Percentiles rank a stretch among this genome's conserved stretches.
Conservation (phyloP, 371 early-diverging fungal species). For the Gilbertella persicaria region DNA sequence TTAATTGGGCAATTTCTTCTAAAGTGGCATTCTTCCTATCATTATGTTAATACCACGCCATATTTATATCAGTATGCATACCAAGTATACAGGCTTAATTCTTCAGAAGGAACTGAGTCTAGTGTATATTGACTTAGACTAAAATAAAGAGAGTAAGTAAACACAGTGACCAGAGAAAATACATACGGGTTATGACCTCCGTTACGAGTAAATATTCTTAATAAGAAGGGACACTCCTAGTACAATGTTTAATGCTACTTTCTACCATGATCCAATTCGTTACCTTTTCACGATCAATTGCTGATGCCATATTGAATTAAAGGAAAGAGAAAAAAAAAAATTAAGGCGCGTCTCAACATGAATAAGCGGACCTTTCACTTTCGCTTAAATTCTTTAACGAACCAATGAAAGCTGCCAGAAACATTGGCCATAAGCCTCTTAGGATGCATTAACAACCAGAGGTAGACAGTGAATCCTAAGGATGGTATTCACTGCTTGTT, state of each 20-base stretch:
- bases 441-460: too few species aligned
- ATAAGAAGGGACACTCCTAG: slow-evolving; percentile 65
- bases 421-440: too few species aligned
- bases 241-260: neutral
- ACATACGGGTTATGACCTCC: slow-evolving; percentile 53
- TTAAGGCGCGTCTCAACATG: too few species aligned
- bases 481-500: too few species aligned
- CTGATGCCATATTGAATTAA: slow-evolving; percentile 23
- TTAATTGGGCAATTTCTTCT: slow-evolving; percentile 62
- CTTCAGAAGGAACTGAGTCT: slow-evolving; percentile 47
- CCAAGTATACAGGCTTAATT: slow-evolving; percentile 67
- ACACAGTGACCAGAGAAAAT: neutral
- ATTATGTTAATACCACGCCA: too few species aligned
- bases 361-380: too few species aligned
- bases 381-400: too few species aligned
- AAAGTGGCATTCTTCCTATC: slow-evolving; percentile 71
- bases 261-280: neutral
- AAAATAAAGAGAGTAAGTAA: neutral
- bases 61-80: slow-evolving; percentile 16
- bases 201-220: slow-evolving; percentile 51
- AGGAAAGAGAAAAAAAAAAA: neutral
- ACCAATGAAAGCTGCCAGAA: too few species aligned
- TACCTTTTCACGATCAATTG: slow-evolving; percentile 52
- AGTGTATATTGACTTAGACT: slow-evolving; percentile 42
- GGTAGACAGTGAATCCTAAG: too few species aligned